A percentile compares a stretch with the other conserved stretches of the same genome.
These are phyloP conservation scores for Nemania abortiva DNA, from an alignment of 2,329 filamentous ascomycete species.

Conservation along the genomic window DNA sequence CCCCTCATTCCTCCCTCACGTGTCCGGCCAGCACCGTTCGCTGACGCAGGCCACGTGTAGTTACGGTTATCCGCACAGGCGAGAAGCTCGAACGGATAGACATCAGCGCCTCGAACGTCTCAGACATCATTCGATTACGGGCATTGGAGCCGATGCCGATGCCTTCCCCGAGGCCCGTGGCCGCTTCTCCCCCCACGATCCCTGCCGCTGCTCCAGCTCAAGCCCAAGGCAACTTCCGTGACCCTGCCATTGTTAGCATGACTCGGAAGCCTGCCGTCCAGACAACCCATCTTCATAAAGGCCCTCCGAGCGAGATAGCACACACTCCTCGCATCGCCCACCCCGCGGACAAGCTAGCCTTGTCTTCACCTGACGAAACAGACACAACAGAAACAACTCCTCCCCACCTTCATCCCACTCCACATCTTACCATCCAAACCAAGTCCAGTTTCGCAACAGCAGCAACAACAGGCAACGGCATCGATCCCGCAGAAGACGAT, in stretches of 20 bases:
- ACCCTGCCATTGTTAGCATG: slow-evolving; percentile 85
- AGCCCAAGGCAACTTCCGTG: slow-evolving; percentile 68
- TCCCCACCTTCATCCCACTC: slow-evolving; percentile 20
- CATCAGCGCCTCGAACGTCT: slow-evolving; percentile 45
- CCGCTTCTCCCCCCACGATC: slow-evolving; percentile 40
- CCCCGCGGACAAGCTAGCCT: slow-evolving; percentile 44
- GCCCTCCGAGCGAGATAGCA: slow-evolving; percentile 50
- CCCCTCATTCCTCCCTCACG: background rate
- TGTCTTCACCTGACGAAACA: slow-evolving; percentile 46
- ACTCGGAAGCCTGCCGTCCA: slow-evolving; percentile 57
- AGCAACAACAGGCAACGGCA: background rate
- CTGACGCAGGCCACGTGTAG: slow-evolving; percentile 24
- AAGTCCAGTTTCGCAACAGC: slow-evolving; percentile 30
- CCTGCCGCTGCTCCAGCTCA: slow-evolving; percentile 46
- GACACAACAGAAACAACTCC: slow-evolving; percentile 38
- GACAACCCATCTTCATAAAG: slow-evolving; percentile 45
- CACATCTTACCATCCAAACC: slow-evolving; percentile 39
- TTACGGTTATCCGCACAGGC: slow-evolving; percentile 37
- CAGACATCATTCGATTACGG: slow-evolving; percentile 44
- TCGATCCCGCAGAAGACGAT: slow-evolving; percentile 44
- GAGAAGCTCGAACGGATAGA: slow-evolving; percentile 38
- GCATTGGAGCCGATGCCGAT: slow-evolving; percentile 9
- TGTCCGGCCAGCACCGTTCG: background rate
- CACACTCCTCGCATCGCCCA: slow-evolving; percentile 47
- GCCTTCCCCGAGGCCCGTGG: background rate